Conservation (phyloP, 306 rosid species). For the Citrullus colocynthis region DNA sequence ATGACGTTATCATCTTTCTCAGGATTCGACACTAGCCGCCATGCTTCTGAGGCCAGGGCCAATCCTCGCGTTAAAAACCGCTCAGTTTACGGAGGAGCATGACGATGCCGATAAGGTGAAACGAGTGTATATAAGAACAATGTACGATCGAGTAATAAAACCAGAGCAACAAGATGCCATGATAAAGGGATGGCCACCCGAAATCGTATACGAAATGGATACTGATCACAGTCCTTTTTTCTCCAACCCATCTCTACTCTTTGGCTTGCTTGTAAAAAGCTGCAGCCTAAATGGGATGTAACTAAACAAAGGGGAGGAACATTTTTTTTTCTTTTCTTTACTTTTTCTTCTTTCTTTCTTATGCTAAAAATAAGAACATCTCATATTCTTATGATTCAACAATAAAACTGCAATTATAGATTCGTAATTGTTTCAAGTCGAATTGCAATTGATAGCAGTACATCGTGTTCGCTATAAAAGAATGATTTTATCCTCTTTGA, state of each 20-base stretch:
- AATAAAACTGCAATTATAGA: background rate
- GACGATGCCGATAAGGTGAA: conserved; percentile 37
- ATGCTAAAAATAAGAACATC: background rate
- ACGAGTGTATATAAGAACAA: conserved; percentile 56
- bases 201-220: conserved; percentile 45
- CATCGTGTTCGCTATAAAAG: background rate
- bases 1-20: background rate
- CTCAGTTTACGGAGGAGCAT: conserved; percentile 28
- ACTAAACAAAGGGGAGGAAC: conserved; percentile 4
- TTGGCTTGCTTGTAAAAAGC: conserved; percentile 56
- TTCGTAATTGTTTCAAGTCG: background rate
- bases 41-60: conserved; percentile 92
- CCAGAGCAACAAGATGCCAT: conserved; percentile 77
- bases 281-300: conserved; percentile 28
- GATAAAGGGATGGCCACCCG: conserved; percentile 69
- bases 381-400: background rate
- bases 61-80: conserved; percentile 32
- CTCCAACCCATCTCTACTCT: conserved; percentile 74
- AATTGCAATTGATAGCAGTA: background rate
- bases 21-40: conserved; percentile 85
- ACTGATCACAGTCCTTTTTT: conserved; percentile 82
- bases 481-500: background rate
- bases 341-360: background rate
- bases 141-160: conserved; percentile 57
- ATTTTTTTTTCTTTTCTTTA: background rate